Evolutionary conservation across 2,329 filamentous ascomycete species (phyloP), one percentile per base, ranked within the genome.

Genomic region (Ophiosphaerella narmari): DNA sequence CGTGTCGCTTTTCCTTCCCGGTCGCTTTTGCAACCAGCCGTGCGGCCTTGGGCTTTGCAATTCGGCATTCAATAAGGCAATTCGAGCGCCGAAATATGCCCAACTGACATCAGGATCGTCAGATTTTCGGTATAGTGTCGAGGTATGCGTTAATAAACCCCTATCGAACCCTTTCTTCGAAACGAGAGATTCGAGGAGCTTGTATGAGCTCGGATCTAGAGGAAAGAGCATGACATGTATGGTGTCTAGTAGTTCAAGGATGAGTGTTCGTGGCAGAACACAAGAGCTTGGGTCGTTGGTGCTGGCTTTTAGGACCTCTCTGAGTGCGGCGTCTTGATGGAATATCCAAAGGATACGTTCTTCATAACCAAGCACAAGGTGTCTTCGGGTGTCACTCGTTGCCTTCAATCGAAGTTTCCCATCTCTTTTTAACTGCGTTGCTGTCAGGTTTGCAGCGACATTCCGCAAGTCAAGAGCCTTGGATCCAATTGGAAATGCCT

Each of bases 21-120:
- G 16, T 11, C 41, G 31, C 18, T 57, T 48, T 39, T 71, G 39
- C 16, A 71, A 54, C 57, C 62, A 64, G 31, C 42, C 65, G 51
- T 63, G 55, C 8, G 66, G 60, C 7, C 46, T 58, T 7, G 68
- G 64, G 18, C 54, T 61, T 13, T 61, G 44, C 18, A 65, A 4
- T 32, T 70, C 70, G 12, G 67, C 51, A 39, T 68, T 21, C 4
- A 21, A 60, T 2, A 70, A 6, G 13, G 43, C 42, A 4, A 24
- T 46, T 4, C 7, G 71, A 56, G 0, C 54, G 64, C 62, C 65
- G n/a, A 67, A 63, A 38, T 68, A 71, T 7, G 60, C 45, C 39
- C 64, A 68, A 2, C 46, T 44, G 11, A 62, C 46, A 4, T 52
- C 48, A 32, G 62, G 54, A 41, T 68, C 64, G 11, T 50, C 35